Percentiles rank a stretch among this genome's conserved stretches.
Conservation (phyloP, 305 asterid species). For the Fraxinus sp. region DNA sequence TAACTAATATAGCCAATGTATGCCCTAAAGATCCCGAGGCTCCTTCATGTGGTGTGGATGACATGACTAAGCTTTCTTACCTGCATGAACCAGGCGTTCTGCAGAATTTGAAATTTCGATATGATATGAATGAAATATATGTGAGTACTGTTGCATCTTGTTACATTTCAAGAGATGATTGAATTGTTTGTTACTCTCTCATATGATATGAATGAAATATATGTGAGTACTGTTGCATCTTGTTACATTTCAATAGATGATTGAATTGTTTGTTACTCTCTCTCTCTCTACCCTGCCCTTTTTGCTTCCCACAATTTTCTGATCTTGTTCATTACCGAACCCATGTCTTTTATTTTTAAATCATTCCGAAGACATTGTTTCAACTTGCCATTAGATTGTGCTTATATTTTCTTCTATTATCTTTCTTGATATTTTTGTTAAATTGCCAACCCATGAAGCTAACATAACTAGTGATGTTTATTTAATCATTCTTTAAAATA, state of each 20-base stretch:
- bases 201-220: conserved; percentile 66
- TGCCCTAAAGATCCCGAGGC: conserved; percentile 72
- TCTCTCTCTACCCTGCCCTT: background rate
- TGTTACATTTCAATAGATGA: conserved; percentile 14
- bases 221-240: conserved; percentile 43
- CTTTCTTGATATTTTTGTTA: background rate
- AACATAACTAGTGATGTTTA: background rate
- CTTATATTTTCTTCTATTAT: background rate
- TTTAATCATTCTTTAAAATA: background rate
- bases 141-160: conserved; percentile 48
- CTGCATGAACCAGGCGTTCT: conserved; percentile 87
- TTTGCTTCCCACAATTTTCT: background rate
- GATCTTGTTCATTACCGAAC: background rate
- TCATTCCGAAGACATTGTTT: background rate
- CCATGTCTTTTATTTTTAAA: background rate
- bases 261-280: background rate
- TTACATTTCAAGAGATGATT: too few relatives aligned
- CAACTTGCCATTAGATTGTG: background rate
- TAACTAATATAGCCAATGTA: conserved; percentile 36
- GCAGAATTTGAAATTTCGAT: conserved; percentile 65
- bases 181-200: too few relatives aligned
- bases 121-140: conserved; percentile 66
- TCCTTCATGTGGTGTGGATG: conserved; percentile 70
- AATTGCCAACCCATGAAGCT: background rate
- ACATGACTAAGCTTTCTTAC: conserved; percentile 82